Percentiles rank a stretch among this genome's conserved stretches.
phyloP scores from a whole-genome alignment of 2,329 filamentous ascomycete genomes.

The Arthrobotrys entomopaga region DNA sequence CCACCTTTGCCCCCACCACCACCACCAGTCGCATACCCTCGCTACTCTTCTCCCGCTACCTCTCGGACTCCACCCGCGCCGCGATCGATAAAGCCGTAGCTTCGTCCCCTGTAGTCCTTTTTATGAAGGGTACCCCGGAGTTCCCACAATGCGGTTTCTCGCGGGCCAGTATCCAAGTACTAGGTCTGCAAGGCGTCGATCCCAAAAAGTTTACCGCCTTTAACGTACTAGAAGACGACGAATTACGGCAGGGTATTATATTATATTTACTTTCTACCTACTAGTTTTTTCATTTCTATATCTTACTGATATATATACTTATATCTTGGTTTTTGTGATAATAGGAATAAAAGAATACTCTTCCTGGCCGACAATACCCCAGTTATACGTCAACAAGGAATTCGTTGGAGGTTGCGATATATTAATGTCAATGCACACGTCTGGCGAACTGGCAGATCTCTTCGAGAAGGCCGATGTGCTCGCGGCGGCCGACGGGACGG shows the following conservation, averaged over 20 bases:
- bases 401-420: slow-evolving; percentile 99
- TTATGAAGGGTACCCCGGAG: slow-evolving; percentile 99
- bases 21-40: slow-evolving; percentile 12
- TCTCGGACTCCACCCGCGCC: slow-evolving; percentile 80
- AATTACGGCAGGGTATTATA: slow-evolving; percentile 77
- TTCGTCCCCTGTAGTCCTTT: slow-evolving; percentile 91
- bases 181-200: slow-evolving; percentile 93
- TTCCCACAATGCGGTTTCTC: slow-evolving; percentile 97
- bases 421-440: slow-evolving; percentile 95
- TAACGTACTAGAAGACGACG: slow-evolving; percentile 92
- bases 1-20: slow-evolving; percentile 13
- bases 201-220: slow-evolving; percentile 97
- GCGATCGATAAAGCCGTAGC: slow-evolving; percentile 91
- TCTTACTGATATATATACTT: slow-evolving; percentile 9
- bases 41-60: slow-evolving; percentile 58
- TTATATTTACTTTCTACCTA: slow-evolving; percentile 56
- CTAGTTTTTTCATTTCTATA: neutral
- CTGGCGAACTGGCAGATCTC: slow-evolving; percentile 88
- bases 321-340: slow-evolving; percentile 7
- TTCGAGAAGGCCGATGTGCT: slow-evolving; percentile 93
- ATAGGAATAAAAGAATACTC: slow-evolving; percentile 98
- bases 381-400: slow-evolving; percentile 93
- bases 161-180: slow-evolving; percentile 90
- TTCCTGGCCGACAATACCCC: slow-evolving; percentile 98
- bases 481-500: slow-evolving; percentile 68